phyloP scores from a whole-genome alignment of 495 filamentous ascomycete species.

The Parathielavia appendiculata region DNA sequence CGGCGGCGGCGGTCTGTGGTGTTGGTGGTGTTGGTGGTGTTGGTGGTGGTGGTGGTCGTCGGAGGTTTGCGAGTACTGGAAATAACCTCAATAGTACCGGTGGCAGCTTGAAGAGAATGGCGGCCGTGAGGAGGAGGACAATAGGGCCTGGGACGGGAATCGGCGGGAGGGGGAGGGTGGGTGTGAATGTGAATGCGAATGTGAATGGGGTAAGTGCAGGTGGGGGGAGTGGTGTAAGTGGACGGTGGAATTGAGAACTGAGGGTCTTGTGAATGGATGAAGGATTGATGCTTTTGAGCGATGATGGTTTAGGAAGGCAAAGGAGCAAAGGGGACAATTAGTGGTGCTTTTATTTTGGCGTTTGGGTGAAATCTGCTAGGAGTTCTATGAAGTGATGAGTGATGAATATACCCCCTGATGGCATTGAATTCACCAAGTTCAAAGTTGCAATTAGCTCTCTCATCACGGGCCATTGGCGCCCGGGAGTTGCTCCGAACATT shows the following conservation, averaged over 20 bases:
- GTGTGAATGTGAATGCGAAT: background rate
- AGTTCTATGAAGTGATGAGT: conserved; percentile 4
- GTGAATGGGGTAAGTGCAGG: background rate
- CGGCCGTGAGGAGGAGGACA: background rate
- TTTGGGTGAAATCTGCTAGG: background rate
- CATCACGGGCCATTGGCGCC: background rate
- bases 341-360: background rate
- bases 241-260: background rate
- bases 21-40: background rate
- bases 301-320: no score
- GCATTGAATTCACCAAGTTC: background rate
- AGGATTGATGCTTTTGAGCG: background rate
- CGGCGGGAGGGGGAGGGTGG: background rate
- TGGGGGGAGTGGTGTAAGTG: background rate
- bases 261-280: background rate
- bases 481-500: background rate
- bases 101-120: background rate
- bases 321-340: background rate
- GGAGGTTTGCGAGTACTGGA: no score
- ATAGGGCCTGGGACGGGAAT: background rate
- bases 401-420: conserved; percentile 5
- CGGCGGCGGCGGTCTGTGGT: background rate
- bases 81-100: background rate
- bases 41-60: background rate
- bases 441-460: no score